Percentiles rank a stretch among this genome's conserved stretches.
Evolutionary conservation across 2,329 filamentous ascomycete genomes (phyloP).

Genomic region (Erysiphe pulchra): DNA sequence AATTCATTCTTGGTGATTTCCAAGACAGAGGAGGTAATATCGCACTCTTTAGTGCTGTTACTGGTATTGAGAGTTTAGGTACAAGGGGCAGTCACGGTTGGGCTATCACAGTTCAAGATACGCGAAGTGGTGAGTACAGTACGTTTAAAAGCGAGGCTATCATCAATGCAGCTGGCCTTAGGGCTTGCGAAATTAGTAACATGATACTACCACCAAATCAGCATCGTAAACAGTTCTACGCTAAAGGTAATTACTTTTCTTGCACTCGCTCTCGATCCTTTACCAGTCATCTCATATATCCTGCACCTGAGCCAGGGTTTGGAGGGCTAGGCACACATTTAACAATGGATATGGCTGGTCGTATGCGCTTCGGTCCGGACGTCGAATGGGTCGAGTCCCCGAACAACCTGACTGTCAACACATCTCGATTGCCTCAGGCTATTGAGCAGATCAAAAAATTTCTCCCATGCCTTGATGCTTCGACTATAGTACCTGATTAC

Average conservation of each 20-base stretch:
- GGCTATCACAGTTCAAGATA: constrained; percentile 31
- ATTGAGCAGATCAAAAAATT: constrained; percentile 54
- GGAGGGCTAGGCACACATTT: constrained; percentile 86
- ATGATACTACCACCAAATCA: constrained; percentile 39
- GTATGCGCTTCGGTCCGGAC: constrained; percentile 86
- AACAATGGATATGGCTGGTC: constrained; percentile 65
- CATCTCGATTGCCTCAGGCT: constrained; percentile 35
- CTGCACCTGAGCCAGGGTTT: constrained; percentile 55
- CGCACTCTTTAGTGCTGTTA: constrained; percentile 43
- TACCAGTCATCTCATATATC: constrained; percentile 61
- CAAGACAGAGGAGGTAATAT: constrained; percentile 52
- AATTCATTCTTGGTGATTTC: constrained; percentile 45
- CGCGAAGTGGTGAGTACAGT: constrained; percentile 20
- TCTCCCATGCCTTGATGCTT: constrained; percentile 44
- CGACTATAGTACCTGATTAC: constrained; percentile 53
- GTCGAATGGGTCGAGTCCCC: constrained; percentile 62
- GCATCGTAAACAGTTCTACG: constrained; percentile 43
- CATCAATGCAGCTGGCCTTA: constrained; percentile 67
- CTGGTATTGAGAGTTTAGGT: constrained; percentile 19
- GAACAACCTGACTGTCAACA: constrained; percentile 41
- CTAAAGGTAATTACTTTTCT: constrained; percentile 88
- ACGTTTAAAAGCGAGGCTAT: constrained; percentile 45
- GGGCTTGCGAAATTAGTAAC: constrained; percentile 54
- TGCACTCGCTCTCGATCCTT: constrained; percentile 39
- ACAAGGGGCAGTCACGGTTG: constrained; percentile 34